Base-by-base conservation (phyloP, 495 filamentous ascomycete species). In the Xylaria sp. region DNA sequence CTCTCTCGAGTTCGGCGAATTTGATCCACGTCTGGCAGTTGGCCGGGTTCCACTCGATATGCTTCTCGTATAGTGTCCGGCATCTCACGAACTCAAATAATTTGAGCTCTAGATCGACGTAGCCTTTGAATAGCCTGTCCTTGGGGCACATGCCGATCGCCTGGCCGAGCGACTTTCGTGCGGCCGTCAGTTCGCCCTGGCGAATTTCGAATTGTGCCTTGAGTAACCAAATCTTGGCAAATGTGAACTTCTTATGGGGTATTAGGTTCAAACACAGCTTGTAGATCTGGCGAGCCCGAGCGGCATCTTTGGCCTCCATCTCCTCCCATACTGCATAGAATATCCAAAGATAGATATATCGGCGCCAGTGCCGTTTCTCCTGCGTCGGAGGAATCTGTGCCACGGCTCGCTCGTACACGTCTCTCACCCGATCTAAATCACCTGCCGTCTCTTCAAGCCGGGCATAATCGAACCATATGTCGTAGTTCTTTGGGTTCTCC, bases 281-380 rank as follows among this genome's bases (percentile, higher is more conserved):
- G 82, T 97, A 98, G 73, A 99, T 93, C 75, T 97, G 92, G 37
- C 93, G 88, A 9, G 95, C 94, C 44, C 97, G 90, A 26, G 91
- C 87, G 44, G 89, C 78, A 74, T 98, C 94, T 73, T 91, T 91
- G 31, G 88, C 88, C 67, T 94, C 91, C 85, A 91, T 89, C 76
- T 98, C 96, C 79, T 98, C 95, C 89, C 91, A 98, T 21, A 97
- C 81, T 1, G 97, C 96, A 81, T 99, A 99, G 83, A 98, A 97
- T 57, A 98, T 89, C 92, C 95, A 99, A 4, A 99, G 88, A 80
- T 97, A 99, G 71, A 99, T 97, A 78, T 99, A 99, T 31, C 96
- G 85, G 69, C 96, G 87, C 96, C 96, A 99, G 80, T 98, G 95
- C 46, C 96, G 89, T 84, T 99, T 99, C 82, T 98, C 96, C 74